These are phyloP conservation scores for Stromatinia cepivora DNA, from an alignment of 2,329 filamentous ascomycete genomes.

Conservation along the genomic window DNA sequence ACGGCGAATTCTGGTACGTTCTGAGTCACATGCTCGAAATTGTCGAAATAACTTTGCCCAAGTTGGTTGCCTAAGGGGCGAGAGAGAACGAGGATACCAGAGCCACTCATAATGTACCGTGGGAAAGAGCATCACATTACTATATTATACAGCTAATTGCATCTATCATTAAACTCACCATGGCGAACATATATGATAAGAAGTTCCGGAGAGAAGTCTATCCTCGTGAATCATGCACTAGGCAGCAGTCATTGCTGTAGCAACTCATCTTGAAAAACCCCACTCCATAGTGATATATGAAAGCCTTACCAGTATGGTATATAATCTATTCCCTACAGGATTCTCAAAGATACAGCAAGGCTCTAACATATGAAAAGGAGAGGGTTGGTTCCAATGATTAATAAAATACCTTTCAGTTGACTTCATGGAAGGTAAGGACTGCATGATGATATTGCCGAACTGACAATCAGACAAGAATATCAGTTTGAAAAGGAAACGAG, in stretches of 20 bases:
- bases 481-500: background rate
- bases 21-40: background rate
- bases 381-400: background rate
- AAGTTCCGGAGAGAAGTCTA: background rate
- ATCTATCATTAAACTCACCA: background rate
- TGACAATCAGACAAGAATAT: background rate
- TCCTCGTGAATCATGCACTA: background rate
- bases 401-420: background rate
- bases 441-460: background rate
- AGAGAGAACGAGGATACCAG: background rate
- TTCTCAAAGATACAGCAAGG: background rate
- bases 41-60: background rate
- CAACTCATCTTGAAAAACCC: background rate
- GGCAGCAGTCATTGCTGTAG: background rate
- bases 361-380: background rate
- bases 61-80: background rate
- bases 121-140: background rate
- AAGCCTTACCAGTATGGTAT: background rate
- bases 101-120: background rate
- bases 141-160: background rate
- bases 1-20: background rate
- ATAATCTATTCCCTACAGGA: background rate
- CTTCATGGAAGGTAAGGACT: background rate
- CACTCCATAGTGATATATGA: background rate
- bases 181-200: background rate